Evolutionary conservation across 352 stramenopile species (phyloP).

Genomic region (Pythium grandisporangium): DNA sequence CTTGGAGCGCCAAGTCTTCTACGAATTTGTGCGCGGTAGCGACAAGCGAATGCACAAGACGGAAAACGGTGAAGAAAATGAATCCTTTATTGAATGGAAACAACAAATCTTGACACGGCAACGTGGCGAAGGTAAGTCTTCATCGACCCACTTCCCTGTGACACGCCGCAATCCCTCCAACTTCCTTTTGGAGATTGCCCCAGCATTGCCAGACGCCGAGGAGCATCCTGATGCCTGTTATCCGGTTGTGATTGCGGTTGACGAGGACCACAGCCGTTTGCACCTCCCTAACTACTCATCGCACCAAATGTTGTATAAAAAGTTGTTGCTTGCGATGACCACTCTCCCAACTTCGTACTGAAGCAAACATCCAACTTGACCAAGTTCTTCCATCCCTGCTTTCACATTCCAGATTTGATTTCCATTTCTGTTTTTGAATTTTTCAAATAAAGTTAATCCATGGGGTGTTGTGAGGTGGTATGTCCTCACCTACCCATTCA

Average conservation of each 20-base stretch:
- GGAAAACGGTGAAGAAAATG: too few species aligned
- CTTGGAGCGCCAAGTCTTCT: conserved; percentile 28
- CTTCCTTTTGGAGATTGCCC: conserved; percentile 39
- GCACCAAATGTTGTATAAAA: conserved; percentile 29
- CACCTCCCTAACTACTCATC: conserved; percentile 60
- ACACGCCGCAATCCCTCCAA: too few species aligned
- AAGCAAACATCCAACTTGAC: not conserved
- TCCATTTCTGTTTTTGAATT: too few species aligned
- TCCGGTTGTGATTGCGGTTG: conserved; percentile 30
- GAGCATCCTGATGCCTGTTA: conserved; percentile 49
- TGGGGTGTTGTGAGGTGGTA: too few species aligned
- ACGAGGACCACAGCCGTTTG: conserved; percentile 19
- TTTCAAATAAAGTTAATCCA: too few species aligned
- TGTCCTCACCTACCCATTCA: too few species aligned
- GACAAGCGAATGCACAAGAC: too few species aligned
- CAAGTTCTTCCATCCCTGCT: conserved; percentile 1
- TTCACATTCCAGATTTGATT: too few species aligned
- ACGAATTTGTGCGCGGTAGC: conserved; percentile 45
- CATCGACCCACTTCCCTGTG: too few species aligned
- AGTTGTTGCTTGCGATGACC: conserved; percentile 52
- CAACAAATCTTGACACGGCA: not conserved
- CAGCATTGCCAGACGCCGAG: conserved; percentile 25
- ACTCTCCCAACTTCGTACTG: conserved; percentile 9
- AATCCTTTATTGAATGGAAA: conserved; percentile 11
- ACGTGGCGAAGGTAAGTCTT: too few species aligned